Evolutionary conservation across 176 grass and related monocot species (phyloP).

Genomic region (Lolium multiflorum): DNA sequence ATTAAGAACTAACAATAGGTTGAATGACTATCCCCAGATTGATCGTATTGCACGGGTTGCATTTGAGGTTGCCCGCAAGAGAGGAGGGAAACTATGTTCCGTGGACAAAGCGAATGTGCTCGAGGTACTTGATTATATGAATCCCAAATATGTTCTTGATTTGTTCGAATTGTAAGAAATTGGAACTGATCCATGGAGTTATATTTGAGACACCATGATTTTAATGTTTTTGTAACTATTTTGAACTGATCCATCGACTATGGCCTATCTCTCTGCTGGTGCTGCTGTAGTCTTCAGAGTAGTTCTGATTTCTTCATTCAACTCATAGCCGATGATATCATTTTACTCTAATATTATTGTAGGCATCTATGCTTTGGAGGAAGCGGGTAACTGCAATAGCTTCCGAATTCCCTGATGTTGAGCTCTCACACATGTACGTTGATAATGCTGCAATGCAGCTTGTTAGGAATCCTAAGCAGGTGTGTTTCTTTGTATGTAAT

Average conservation of each 20-base stretch:
- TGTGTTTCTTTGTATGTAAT: slow-evolving; percentile 42
- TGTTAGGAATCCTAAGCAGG: slow-evolving; percentile 92
- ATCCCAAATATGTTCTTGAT: slow-evolving; percentile 8
- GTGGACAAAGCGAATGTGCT: slow-evolving; percentile 98
- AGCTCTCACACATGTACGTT: slow-evolving; percentile 93
- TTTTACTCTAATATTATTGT: slow-evolving; percentile 33
- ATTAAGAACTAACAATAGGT: not conserved
- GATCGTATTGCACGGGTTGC: slow-evolving; percentile 82
- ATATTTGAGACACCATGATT: not conserved
- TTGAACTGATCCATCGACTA: not conserved
- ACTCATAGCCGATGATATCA: not conserved
- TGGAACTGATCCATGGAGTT: not conserved
- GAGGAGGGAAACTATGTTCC: slow-evolving; percentile 75
- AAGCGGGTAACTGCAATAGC: slow-evolving; percentile 71
- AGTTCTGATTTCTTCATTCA: not conserved
- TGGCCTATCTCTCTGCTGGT: not conserved
- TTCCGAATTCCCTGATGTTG: slow-evolving; percentile 80
- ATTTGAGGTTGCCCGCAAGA: slow-evolving; percentile 91
- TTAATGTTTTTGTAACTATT: not conserved
- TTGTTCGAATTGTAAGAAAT: not conserved
- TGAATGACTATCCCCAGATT: slow-evolving; percentile 48
- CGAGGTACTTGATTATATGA: slow-evolving; percentile 58
- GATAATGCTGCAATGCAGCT: slow-evolving; percentile 98
- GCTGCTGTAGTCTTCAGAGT: not conserved
- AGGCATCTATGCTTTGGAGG: slow-evolving; percentile 98